Evolutionary conservation across 1,139 yeast genomes (phyloP).

Genomic region (Suhomyces yuchorum): DNA sequence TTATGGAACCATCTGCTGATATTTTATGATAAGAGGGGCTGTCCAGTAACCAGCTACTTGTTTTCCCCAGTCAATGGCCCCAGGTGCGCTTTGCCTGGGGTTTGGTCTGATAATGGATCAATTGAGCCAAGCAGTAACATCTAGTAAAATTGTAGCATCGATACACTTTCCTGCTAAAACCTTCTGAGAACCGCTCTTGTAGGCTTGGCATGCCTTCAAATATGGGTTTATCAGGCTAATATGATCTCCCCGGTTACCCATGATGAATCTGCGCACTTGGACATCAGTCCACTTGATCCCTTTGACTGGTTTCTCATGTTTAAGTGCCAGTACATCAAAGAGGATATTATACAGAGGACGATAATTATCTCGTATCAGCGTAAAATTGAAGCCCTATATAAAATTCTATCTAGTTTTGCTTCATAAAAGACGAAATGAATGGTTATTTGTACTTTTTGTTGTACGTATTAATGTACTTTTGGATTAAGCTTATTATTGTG

Average conservation of each 20-base stretch:
- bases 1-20: background rate
- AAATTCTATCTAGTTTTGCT: conserved; percentile 2
- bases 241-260: background rate
- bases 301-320: no score
- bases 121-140: no score
- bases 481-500: background rate
- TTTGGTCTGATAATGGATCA: no score
- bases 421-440: conserved; percentile 3
- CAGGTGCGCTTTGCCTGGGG: no score
- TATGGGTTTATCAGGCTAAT: no score
- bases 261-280: no score
- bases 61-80: no score
- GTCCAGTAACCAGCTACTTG: background rate
- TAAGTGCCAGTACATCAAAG: no score
- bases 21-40: background rate
- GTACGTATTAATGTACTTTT: background rate
- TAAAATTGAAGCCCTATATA: conserved; percentile 2
- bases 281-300: background rate
- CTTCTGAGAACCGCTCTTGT: no score
- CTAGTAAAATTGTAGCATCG: no score
- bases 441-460: background rate
- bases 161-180: no score
- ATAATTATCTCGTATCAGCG: background rate
- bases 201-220: no score
- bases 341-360: background rate